Conservation (phyloP, 176 grass and related monocot genomes). For the Eragrostis curvula region DNA sequence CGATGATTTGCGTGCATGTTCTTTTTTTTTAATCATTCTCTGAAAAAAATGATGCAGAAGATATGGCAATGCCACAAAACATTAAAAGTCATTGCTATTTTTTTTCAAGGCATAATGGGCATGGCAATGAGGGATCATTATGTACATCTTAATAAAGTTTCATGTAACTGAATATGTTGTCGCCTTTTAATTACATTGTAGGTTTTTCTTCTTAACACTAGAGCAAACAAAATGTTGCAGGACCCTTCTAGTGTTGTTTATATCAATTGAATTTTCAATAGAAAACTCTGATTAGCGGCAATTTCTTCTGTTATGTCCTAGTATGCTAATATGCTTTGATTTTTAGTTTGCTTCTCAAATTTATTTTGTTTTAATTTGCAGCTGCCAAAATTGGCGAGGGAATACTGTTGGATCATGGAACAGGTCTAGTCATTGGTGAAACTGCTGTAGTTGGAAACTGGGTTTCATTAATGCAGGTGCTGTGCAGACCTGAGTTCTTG, state of each 20-base stretch:
- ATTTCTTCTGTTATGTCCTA: neutral
- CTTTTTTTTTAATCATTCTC: neutral
- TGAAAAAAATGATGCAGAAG: neutral
- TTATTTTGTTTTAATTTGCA: slow-evolving; percentile 51
- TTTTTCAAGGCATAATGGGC: neutral
- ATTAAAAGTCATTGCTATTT: neutral
- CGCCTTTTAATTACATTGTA: neutral
- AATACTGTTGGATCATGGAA: slow-evolving; percentile 97
- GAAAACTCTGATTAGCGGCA: neutral
- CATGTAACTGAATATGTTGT: neutral
- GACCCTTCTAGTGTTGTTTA: neutral
- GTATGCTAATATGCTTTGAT: slow-evolving; percentile 14
- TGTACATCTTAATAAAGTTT: slow-evolving; percentile 17
- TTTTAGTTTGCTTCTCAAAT: slow-evolving; percentile 9
- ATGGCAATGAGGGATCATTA: neutral
- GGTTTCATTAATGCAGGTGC: slow-evolving; percentile 98
- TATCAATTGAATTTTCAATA: slow-evolving; percentile 18
- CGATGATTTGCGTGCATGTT: neutral
- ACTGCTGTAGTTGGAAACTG: slow-evolving; percentile 97
- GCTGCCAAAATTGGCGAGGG: slow-evolving; percentile 96
- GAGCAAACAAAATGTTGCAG: neutral
- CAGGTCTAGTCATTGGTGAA: slow-evolving; percentile 97
- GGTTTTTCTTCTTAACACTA: neutral
- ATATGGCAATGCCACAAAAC: neutral
- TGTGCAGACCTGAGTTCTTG: slow-evolving; percentile 10